Percentiles rank a stretch among this genome's conserved stretches.
Conservation (phyloP, 208 protist genomes). For the Balamuthia mandrillaris region DNA sequence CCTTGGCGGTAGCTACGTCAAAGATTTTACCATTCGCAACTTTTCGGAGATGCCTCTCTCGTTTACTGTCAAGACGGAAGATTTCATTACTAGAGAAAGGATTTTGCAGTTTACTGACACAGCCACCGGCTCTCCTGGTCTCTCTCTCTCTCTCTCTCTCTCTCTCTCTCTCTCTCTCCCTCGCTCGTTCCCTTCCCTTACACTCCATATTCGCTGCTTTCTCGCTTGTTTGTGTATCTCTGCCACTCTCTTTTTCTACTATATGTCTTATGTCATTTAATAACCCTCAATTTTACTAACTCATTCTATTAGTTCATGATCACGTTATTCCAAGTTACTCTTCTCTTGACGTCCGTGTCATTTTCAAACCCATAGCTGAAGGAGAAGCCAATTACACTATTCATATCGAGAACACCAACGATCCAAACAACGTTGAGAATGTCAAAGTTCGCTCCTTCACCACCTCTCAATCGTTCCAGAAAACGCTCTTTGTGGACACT, state of each 20-base stretch:
- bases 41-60: slow-evolving; percentile 62
- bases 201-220: too few species aligned
- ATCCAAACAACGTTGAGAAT: slow-evolving; percentile 42
- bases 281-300: neutral
- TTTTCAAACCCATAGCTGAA: slow-evolving; percentile 22
- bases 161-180: neutral
- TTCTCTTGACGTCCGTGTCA: slow-evolving; percentile 37
- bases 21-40: slow-evolving; percentile 69
- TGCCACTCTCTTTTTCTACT: too few species aligned
- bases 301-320: slow-evolving; percentile 12
- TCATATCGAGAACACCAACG: slow-evolving; percentile 55
- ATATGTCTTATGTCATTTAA: too few species aligned
- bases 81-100: neutral
- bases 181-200: neutral
- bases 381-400: slow-evolving; percentile 50
- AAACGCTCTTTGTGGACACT: slow-evolving; percentile 50
- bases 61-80: slow-evolving; percentile 49
- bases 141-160: too few species aligned
- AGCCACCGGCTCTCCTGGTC: slow-evolving; percentile 25
- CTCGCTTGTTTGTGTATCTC: too few species aligned
- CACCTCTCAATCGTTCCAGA: neutral
- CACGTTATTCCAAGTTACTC: slow-evolving; percentile 46
- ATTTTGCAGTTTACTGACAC: slow-evolving; percentile 48
- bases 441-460: neutral
- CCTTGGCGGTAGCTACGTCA: slow-evolving; percentile 57